Percentiles rank a stretch among this genome's conserved stretches.
These are phyloP conservation scores for Venturia effusa DNA, from an alignment of 2,329 filamentous ascomycete genomes.

Conservation along the genomic window DNA sequence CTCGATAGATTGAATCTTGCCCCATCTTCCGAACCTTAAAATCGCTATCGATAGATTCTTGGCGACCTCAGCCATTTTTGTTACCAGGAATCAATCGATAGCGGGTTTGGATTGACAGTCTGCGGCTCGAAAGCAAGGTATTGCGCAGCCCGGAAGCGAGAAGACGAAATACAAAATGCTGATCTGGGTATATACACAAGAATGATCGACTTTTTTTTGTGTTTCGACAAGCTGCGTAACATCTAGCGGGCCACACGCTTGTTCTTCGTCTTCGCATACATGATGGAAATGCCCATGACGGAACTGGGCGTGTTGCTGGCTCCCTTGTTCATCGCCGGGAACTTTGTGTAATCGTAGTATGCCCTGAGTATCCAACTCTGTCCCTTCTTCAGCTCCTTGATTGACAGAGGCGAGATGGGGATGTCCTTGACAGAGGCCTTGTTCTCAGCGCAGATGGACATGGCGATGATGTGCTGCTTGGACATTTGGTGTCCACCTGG, in stretches of 20 bases:
- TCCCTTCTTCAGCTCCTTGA: constrained; percentile 9
- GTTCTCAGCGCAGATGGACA: constrained; percentile 8
- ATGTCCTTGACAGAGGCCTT: constrained; percentile 4
- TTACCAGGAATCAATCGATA: no score
- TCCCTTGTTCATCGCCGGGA: not conserved
- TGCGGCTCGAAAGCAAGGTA: no score
- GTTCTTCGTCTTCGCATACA: constrained; percentile 9
- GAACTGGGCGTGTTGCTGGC: not conserved
- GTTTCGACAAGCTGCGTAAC: not conserved
- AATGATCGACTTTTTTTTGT: no score
- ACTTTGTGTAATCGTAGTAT: constrained; percentile 10
- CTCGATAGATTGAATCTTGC: no score
- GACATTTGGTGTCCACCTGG: constrained; percentile 1
- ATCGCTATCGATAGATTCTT: no score
- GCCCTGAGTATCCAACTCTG: constrained; percentile 9
- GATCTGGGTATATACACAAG: no score
- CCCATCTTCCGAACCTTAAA: no score
- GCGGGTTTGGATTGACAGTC: no score
- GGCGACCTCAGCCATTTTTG: no score
- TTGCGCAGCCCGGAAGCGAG: no score
- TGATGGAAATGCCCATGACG: constrained; percentile 12
- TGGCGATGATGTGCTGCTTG: constrained; percentile 9
- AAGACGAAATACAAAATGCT: no score
- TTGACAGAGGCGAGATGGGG: not conserved
- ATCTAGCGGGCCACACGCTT: constrained; percentile 3